Evolutionary conservation across 768 basidiomycete species (phyloP).

Genomic region (Dentipellis sp.): DNA sequence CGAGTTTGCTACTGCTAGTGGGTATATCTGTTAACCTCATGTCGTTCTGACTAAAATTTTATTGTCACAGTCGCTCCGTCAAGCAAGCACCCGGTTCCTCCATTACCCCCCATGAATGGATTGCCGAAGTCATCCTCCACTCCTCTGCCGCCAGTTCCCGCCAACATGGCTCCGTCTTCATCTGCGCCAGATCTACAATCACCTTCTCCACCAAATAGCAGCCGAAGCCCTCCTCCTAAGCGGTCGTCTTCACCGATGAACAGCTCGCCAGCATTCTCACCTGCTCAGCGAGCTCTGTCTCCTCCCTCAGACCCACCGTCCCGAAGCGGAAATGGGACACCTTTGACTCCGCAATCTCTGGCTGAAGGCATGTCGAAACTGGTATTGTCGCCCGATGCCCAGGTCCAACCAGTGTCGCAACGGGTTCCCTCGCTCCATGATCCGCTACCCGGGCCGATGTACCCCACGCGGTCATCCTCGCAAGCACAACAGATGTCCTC

Average conservation of each 20-base stretch:
- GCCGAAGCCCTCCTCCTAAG: slow-evolving; percentile 16
- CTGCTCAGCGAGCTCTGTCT: neutral
- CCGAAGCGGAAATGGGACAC: slow-evolving; percentile 7
- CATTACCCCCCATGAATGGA: slow-evolving; percentile 42
- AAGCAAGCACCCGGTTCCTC: slow-evolving; percentile 59
- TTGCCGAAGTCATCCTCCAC: neutral
- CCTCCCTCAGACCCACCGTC: slow-evolving; percentile 4
- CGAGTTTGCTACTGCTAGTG: slow-evolving; percentile 67
- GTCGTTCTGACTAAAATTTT: neutral
- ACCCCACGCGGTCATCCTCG: slow-evolving; percentile 20
- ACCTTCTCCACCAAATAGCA: neutral
- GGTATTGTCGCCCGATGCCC: slow-evolving; percentile 20
- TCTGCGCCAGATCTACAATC: slow-evolving; percentile 12
- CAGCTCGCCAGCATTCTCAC: neutral
- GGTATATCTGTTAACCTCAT: slow-evolving; percentile 21
- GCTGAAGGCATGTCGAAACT: slow-evolving; percentile 16
- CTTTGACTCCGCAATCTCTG: slow-evolving; percentile 2
- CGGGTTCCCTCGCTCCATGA: slow-evolving; percentile 15
- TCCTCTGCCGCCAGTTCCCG: neutral
- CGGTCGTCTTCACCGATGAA: slow-evolving; percentile 14
- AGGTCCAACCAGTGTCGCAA: slow-evolving; percentile 20
- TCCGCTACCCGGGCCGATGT: slow-evolving; percentile 7
- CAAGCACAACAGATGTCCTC: slow-evolving; percentile 1
- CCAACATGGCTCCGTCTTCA: slow-evolving; percentile 8
- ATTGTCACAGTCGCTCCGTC: slow-evolving; percentile 19